Conservation (phyloP, 768 basidiomycete genomes). For the Psilocybe cyanescens region DNA sequence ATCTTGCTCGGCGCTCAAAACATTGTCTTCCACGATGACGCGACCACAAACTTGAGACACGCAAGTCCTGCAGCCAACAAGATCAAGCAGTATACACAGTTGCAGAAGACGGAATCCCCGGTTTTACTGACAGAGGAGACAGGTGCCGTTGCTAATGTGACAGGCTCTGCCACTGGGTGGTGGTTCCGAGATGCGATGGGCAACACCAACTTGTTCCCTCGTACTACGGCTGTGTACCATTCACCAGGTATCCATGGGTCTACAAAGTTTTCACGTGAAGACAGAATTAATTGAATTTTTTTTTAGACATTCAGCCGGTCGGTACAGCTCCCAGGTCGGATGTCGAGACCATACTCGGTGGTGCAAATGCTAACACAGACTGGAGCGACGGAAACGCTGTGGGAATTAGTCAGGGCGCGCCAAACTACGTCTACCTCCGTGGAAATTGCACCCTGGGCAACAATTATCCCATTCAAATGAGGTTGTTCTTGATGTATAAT, state of each 20-base stretch:
- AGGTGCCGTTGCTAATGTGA: background rate
- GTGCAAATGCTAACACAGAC: background rate
- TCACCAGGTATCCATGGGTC: background rate
- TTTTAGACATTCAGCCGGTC: background rate
- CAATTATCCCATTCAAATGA: background rate
- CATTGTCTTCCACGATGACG: constrained; percentile 4
- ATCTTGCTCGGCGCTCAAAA: background rate
- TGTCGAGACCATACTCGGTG: background rate
- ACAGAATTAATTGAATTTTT: background rate
- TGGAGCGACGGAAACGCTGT: background rate
- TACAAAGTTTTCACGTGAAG: no score
- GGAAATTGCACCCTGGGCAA: background rate
- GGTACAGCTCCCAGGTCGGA: background rate
- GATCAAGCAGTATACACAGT: background rate
- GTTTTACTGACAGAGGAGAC: background rate
- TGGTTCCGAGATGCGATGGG: constrained; percentile 1
- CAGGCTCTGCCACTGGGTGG: background rate
- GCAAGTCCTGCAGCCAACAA: background rate
- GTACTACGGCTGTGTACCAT: background rate
- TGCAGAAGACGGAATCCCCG: background rate
- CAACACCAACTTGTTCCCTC: background rate
- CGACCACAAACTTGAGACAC: background rate
- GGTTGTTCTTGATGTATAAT: background rate
- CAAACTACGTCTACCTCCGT: constrained; percentile 3
- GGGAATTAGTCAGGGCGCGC: background rate